Base-by-base conservation (phyloP, 257 asterid species). In the Eucommia ulmoides region DNA sequence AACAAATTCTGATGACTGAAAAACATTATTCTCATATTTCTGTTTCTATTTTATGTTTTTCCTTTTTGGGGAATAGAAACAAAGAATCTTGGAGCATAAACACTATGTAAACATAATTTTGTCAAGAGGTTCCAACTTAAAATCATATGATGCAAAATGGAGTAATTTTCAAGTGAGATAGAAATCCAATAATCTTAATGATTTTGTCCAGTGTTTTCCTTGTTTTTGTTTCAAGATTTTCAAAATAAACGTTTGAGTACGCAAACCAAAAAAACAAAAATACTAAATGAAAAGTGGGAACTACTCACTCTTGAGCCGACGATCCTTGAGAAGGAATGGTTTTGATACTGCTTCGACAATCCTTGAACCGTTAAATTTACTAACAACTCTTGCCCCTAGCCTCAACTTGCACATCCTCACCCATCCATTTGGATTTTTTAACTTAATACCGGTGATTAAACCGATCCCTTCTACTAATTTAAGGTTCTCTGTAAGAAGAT, bases 241-340 rank as follows among this genome's bases (percentile, higher is more conserved):
- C 11, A 18, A 17, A 16, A 8, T 8, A 14, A 29, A 33, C 17
- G 9, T 29, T 19, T 19, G 12, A 19, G 4, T 21, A 29, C 38
- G 8, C 12, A 5, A 7, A 29, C 38, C 38, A 29, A 29, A 19
- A 19, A 52, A 57, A 77, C 6, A 29, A 12, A 29, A 29, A 6
- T 5, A 29, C 38, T 29, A 29, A 29, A 29, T 75, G 38, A 29
- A 29, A 12, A 29, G 16, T 2, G 29, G 38, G 24, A 29, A 50
- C 48, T 57, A 66, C 96, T 80, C 72, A 86, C 96, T 59, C 63
- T 83, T 93, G 66, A 94, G 94, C 11, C 96, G 83, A 61, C 83
- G 94, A 69, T 83, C 96, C 68, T 84, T 76, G 38, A 86, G 93
- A 56, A 16, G 19, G 46, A 81, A 81, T 1, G 79, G 53, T 17